Evolutionary conservation across 345 rosid species (phyloP).

Genomic region (Euphorbia peplus): DNA sequence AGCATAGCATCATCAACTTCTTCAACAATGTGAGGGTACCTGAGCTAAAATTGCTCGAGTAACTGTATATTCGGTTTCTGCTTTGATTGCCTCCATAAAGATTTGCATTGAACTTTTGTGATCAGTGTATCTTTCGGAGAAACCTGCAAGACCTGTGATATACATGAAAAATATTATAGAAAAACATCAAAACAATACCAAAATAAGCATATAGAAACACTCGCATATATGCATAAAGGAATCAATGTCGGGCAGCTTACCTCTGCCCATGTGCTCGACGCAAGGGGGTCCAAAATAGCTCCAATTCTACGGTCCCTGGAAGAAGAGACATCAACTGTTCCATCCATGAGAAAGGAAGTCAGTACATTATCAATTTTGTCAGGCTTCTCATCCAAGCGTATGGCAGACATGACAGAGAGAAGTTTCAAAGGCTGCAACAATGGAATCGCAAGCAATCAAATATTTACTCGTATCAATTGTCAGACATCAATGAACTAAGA

Average conservation of each 20-base stretch:
- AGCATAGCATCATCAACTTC: background rate
- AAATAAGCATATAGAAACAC: background rate
- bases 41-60: constrained; percentile 63
- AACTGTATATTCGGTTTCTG: constrained; percentile 26
- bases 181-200: background rate
- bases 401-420: constrained; percentile 59
- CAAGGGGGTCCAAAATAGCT: constrained; percentile 50
- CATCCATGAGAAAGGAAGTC: constrained; percentile 54
- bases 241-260: constrained; percentile 30
- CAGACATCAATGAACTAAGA: constrained; percentile 7
- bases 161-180: constrained; percentile 8
- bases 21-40: constrained; percentile 32
- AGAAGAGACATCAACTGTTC: constrained; percentile 40
- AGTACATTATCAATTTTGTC: constrained; percentile 54
- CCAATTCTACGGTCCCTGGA: constrained; percentile 42
- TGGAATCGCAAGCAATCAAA: constrained; percentile 26
- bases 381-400: constrained; percentile 64
- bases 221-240: background rate
- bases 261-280: constrained; percentile 71
- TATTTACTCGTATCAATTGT: background rate
- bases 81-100: constrained; percentile 30
- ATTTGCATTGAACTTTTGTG: constrained; percentile 28
- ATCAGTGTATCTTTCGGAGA: constrained; percentile 40
- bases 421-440: constrained; percentile 50
- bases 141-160: constrained; percentile 35